These are phyloP conservation scores for Mytilinidion resinicola DNA, from an alignment of 495 filamentous ascomycete species.

Conservation along the genomic window DNA sequence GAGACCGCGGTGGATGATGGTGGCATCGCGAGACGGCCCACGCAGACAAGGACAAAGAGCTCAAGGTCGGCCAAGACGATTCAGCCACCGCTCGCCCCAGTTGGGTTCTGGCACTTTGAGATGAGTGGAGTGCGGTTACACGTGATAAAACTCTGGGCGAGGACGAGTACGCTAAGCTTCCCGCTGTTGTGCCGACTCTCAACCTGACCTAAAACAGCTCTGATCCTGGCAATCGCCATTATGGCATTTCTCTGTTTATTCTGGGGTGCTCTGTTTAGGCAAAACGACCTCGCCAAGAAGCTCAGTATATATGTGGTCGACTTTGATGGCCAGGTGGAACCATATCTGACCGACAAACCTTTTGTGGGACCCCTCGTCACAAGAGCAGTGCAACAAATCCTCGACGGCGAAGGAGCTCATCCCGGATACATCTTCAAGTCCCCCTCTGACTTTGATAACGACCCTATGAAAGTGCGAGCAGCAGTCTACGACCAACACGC, in stretches of 20 bases:
- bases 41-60: conserved; percentile 16
- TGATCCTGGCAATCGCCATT: conserved; percentile 50
- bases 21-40: conserved; percentile 6
- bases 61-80: conserved; percentile 4
- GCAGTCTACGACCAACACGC: conserved; percentile 56
- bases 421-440: conserved; percentile 44
- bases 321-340: conserved; percentile 53
- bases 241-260: conserved; percentile 52
- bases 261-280: conserved; percentile 53
- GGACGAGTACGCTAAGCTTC: conserved; percentile 34
- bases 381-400: conserved; percentile 26
- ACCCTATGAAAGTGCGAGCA: conserved; percentile 54
- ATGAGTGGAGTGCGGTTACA: conserved; percentile 44
- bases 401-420: conserved; percentile 22
- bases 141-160: conserved; percentile 40
- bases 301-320: conserved; percentile 59
- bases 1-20: conserved; percentile 9
- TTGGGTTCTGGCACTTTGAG: conserved; percentile 48
- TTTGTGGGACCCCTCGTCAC: conserved; percentile 53
- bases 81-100: conserved; percentile 21
- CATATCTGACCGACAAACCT: conserved; percentile 43
- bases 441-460: conserved; percentile 50
- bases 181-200: background rate
- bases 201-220: conserved; percentile 33
- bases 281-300: conserved; percentile 42